A percentile compares a stretch with the other conserved stretches of the same genome.
phyloP scores from a whole-genome alignment of 1,139 yeast genomes.

The Lodderomyces margitis region DNA sequence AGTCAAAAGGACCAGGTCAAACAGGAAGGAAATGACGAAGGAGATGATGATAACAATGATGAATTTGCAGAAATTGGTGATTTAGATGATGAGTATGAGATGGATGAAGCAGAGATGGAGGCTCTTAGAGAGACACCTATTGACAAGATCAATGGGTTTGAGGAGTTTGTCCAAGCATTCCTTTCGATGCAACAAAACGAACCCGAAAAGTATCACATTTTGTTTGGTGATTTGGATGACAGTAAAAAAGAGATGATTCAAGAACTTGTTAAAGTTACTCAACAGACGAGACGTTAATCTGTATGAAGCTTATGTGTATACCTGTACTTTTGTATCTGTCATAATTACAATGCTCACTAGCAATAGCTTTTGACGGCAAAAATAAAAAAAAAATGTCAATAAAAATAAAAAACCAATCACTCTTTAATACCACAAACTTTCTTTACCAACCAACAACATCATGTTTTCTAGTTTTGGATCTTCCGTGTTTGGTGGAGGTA shows the following conservation, averaged over 20 bases:
- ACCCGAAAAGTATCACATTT: slow-evolving; percentile 31
- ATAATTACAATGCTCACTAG: not conserved
- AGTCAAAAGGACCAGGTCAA: slow-evolving; percentile 26
- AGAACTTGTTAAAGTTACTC: slow-evolving; percentile 28
- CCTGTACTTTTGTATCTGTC: not conserved
- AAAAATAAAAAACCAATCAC: not conserved
- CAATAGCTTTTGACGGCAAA: slow-evolving; percentile 1
- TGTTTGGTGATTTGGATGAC: slow-evolving; percentile 37
- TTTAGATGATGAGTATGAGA: slow-evolving; percentile 41
- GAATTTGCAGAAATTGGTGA: slow-evolving; percentile 21
- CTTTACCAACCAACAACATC: not conserved
- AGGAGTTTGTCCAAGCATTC: slow-evolving; percentile 36
- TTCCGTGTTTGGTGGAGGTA: slow-evolving; percentile 38
- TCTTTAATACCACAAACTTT: no score
- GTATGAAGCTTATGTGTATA: not conserved
- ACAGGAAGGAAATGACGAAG: slow-evolving; percentile 30
- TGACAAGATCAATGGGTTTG: slow-evolving; percentile 47
- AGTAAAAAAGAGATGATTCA: slow-evolving; percentile 34
- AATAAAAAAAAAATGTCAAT: not conserved
- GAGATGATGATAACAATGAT: slow-evolving; percentile 17
- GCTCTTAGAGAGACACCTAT: slow-evolving; percentile 53
- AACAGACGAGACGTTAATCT: slow-evolving; percentile 4
- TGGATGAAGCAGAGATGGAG: slow-evolving; percentile 54
- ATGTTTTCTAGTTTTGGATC: slow-evolving; percentile 51
- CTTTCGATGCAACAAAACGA: slow-evolving; percentile 34